Percentiles rank a stretch among this genome's conserved stretches.
phyloP scores from a whole-genome alignment of 176 grass and related monocot genomes.

The Oropetium thomaeum region DNA sequence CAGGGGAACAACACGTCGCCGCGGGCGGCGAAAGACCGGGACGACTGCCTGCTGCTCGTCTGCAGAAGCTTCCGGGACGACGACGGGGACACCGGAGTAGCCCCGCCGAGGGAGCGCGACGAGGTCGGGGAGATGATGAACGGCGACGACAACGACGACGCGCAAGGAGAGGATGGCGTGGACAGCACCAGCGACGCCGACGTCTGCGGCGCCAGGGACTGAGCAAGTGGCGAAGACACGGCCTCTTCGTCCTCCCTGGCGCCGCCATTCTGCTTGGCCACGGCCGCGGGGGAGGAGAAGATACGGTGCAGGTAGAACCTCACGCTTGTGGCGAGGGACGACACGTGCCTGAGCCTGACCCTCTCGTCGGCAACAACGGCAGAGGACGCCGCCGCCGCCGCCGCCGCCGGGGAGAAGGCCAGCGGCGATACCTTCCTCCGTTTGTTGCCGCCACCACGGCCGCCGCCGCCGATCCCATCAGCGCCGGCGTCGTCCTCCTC shows the following conservation, averaged over 20 bases:
- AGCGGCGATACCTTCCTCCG: slow-evolving; percentile 75
- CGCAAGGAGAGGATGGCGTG: slow-evolving; percentile 40
- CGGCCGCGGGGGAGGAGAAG: slow-evolving; percentile 36
- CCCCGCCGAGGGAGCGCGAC: slow-evolving; percentile 21
- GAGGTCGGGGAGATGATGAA: slow-evolving; percentile 39
- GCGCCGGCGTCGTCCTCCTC: slow-evolving; percentile 26
- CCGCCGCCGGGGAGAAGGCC: slow-evolving; percentile 28
- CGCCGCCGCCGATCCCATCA: not conserved
- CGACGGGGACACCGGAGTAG: slow-evolving; percentile 20
- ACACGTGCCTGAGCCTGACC: slow-evolving; percentile 20
- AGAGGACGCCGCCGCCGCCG: slow-evolving; percentile 17
- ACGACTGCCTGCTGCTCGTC: slow-evolving; percentile 37
- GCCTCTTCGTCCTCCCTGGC: slow-evolving; percentile 8
- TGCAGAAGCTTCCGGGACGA: slow-evolving; percentile 19
- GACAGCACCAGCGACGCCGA: slow-evolving; percentile 38
- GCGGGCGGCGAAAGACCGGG: slow-evolving; percentile 43
- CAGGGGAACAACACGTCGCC: slow-evolving; percentile 64
- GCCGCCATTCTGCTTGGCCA: not conserved
- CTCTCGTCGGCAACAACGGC: not conserved
- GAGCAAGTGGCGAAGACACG: slow-evolving; percentile 14
- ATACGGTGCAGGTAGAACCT: slow-evolving; percentile 48
- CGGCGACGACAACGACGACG: slow-evolving; percentile 29
- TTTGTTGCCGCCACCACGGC: slow-evolving; percentile 33
- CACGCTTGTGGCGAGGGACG: slow-evolving; percentile 37
- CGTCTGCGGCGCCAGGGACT: slow-evolving; percentile 18